Percentiles rank a stretch among this genome's conserved stretches.
phyloP scores from a whole-genome alignment of 2,329 filamentous ascomycete genomes.

The Trichoderma asperellum region DNA sequence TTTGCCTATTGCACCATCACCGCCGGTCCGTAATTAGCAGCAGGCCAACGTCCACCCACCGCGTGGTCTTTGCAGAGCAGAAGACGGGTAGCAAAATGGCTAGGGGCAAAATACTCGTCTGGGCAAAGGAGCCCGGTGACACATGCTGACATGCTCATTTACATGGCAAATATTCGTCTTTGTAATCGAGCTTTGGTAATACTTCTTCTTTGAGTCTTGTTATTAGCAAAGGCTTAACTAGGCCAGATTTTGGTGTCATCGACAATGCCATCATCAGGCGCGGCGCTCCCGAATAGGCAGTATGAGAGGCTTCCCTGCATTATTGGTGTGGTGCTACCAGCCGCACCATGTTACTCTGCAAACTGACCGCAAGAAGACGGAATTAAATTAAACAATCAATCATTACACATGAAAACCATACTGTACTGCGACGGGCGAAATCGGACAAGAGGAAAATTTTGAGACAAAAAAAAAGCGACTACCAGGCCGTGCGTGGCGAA shows the following conservation, averaged over 20 bases:
- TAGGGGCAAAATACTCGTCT: not conserved
- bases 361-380: not conserved
- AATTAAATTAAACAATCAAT: not conserved
- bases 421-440: not conserved
- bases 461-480: not conserved
- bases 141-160: not conserved
- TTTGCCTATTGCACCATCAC: not conserved
- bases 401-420: not conserved
- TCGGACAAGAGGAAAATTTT: not conserved
- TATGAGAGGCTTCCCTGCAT: not conserved
- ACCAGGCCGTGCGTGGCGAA: not conserved
- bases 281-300: conserved; percentile 10
- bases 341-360: not conserved
- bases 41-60: conserved; percentile 1
- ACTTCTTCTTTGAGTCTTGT: not conserved
- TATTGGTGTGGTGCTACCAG: not conserved
- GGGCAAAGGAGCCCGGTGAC: not conserved
- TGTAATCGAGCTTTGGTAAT: too few species aligned
- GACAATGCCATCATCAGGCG: conserved; percentile 4
- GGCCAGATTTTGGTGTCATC: not conserved
- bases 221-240: not conserved
- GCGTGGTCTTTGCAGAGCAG: not conserved
- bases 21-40: not conserved
- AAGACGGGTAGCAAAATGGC: not conserved
- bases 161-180: not conserved